These are phyloP conservation scores for Hypoxylon sp. DNA, from an alignment of 2,329 filamentous ascomycete species.

Conservation along the genomic window DNA sequence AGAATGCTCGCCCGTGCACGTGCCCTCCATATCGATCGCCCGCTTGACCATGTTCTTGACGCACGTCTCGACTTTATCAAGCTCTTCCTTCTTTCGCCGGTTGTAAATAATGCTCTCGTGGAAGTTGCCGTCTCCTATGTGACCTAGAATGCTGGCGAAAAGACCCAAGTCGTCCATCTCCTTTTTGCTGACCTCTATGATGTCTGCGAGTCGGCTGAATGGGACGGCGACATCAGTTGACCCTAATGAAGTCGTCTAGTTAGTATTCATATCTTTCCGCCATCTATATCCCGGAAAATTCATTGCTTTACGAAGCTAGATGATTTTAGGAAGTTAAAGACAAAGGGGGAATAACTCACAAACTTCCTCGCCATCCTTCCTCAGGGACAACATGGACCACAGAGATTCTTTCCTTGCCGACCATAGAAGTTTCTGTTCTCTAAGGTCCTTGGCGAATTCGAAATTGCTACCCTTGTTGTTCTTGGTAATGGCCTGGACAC, in stretches of 20 bases:
- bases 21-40: constrained; percentile 95
- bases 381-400: constrained; percentile 85
- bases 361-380: constrained; percentile 76
- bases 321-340: constrained; percentile 45
- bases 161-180: constrained; percentile 89
- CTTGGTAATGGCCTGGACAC: constrained; percentile 78
- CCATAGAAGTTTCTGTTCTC: constrained; percentile 84
- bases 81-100: constrained; percentile 76
- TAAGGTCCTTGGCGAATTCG: constrained; percentile 80
- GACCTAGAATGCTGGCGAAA: constrained; percentile 89
- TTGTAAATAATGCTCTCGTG: constrained; percentile 94
- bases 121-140: constrained; percentile 95
- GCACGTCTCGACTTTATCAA: constrained; percentile 81
- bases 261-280: not conserved
- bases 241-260: constrained; percentile 60
- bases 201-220: constrained; percentile 80
- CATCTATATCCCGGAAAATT: not conserved
- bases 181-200: constrained; percentile 87
- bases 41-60: constrained; percentile 92
- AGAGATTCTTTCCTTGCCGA: constrained; percentile 84
- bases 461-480: constrained; percentile 76
- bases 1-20: constrained; percentile 90
- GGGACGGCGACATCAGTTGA: constrained; percentile 89
- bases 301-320: not conserved
- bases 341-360: constrained; percentile 72